Percentiles rank a stretch among this genome's conserved stretches.
phyloP scores from a whole-genome alignment of 441 rosid species.

The Gossypium schwendimanii region DNA sequence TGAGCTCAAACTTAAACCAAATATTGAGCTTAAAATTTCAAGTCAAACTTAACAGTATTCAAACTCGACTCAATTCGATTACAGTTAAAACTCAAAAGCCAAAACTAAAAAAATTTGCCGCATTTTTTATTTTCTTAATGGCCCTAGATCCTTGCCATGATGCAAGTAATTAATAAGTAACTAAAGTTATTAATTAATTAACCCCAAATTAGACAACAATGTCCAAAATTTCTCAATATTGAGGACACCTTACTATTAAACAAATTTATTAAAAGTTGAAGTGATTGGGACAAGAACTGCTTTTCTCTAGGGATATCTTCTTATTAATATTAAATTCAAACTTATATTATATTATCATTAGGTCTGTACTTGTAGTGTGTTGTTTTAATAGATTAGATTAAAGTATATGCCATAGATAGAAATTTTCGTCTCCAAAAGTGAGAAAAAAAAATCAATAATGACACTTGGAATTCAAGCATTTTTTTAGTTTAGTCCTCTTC shows the following conservation, averaged over 20 bases:
- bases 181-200: slow-evolving; percentile 3
- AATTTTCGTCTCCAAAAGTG: no score
- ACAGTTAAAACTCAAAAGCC: background rate
- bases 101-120: background rate
- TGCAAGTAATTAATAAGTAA: background rate
- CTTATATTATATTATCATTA: background rate
- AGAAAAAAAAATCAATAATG: no score
- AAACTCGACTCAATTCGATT: no score
- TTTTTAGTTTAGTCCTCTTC: no score
- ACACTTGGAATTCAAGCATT: no score
- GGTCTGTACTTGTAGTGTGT: background rate
- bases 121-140: background rate
- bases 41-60: no score
- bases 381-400: background rate
- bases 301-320: background rate
- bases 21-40: no score
- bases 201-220: slow-evolving; percentile 21
- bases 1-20: no score
- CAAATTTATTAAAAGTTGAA: background rate
- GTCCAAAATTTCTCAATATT: slow-evolving; percentile 21
- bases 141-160: background rate
- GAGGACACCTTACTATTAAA: background rate
- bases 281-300: slow-evolving; percentile 12
- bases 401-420: background rate
- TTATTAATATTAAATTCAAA: background rate